These are phyloP conservation scores for Panaeolus papilionaceus DNA, from an alignment of 768 basidiomycete genomes.

Conservation along the genomic window DNA sequence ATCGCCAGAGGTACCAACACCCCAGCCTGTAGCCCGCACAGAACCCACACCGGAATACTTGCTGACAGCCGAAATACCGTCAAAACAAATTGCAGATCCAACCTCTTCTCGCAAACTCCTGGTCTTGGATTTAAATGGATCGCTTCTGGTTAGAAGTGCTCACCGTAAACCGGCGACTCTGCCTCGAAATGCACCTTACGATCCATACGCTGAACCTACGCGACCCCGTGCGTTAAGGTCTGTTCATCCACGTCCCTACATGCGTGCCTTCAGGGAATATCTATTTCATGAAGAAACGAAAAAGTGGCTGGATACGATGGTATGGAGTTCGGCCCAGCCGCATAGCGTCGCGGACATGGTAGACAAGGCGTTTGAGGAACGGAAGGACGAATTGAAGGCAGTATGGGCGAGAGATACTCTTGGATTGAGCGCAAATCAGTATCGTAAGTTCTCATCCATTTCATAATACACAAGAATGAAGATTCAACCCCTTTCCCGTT, in stretches of 20 bases:
- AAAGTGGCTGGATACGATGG: slow-evolving; percentile 81
- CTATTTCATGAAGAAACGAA: slow-evolving; percentile 66
- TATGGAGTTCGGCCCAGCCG: slow-evolving; percentile 90
- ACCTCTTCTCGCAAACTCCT: slow-evolving; percentile 62
- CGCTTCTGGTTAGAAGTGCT: slow-evolving; percentile 66
- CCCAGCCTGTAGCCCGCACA: slow-evolving; percentile 16
- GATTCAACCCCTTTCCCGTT: background rate
- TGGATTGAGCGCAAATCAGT: slow-evolving; percentile 64
- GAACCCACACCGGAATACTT: slow-evolving; percentile 42
- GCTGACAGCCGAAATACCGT: slow-evolving; percentile 34
- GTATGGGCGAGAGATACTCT: slow-evolving; percentile 85
- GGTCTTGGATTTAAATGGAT: slow-evolving; percentile 79
- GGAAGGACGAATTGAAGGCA: slow-evolving; percentile 52
- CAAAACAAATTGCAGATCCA: slow-evolving; percentile 32
- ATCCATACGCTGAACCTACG: slow-evolving; percentile 32
- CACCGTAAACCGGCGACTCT: slow-evolving; percentile 30
- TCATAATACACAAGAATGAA: background rate
- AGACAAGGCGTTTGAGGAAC: slow-evolving; percentile 56
- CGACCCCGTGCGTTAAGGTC: slow-evolving; percentile 38
- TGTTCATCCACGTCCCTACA: slow-evolving; percentile 69
- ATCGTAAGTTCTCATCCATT: slow-evolving; percentile 55
- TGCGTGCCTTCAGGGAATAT: slow-evolving; percentile 64
- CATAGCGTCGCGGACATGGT: slow-evolving; percentile 83
- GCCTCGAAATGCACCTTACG: slow-evolving; percentile 14
- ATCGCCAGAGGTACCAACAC: slow-evolving; percentile 12